Evolutionary conservation across 345 rosid genomes (phyloP).

Genomic region (Angophora floribunda): DNA sequence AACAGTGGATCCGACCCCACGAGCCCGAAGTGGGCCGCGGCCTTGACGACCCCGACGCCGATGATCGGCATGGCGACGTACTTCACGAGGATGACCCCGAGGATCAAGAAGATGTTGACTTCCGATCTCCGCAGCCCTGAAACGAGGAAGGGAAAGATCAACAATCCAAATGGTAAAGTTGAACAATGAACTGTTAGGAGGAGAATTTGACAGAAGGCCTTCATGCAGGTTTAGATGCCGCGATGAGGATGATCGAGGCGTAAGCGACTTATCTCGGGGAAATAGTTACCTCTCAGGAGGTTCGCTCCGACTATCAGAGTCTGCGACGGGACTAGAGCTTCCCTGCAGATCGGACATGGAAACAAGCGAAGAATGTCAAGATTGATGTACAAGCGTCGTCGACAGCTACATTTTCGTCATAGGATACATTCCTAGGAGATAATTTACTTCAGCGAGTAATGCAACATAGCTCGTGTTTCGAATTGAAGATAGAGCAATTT

Average conservation of each 20-base stretch:
- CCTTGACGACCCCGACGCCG: constrained; percentile 10
- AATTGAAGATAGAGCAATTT: not conserved
- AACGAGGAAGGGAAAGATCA: not conserved
- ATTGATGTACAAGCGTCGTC: not conserved
- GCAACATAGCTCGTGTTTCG: not conserved
- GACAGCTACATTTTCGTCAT: not conserved
- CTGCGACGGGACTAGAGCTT: constrained; percentile 21
- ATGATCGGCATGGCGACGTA: constrained; percentile 7
- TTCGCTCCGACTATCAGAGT: constrained; percentile 39
- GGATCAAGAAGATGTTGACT: not conserved
- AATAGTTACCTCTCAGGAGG: constrained; percentile 21
- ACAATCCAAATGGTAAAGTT: not conserved
- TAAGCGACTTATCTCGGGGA: not conserved
- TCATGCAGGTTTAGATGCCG: not conserved
- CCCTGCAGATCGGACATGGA: constrained; percentile 10
- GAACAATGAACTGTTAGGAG: not conserved
- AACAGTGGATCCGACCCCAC: constrained; percentile 19
- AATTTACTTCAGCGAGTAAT: not conserved
- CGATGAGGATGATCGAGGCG: not conserved
- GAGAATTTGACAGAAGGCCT: not conserved
- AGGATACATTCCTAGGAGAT: not conserved
- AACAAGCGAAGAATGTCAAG: not conserved
- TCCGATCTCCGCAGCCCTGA: constrained; percentile 8
- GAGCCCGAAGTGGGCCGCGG: constrained; percentile 5
- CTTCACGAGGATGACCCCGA: constrained; percentile 6